Evolutionary conservation across 2,329 filamentous ascomycete genomes (phyloP), one percentile per base, ranked within the genome.

Genomic region (Fusarium sp.): DNA sequence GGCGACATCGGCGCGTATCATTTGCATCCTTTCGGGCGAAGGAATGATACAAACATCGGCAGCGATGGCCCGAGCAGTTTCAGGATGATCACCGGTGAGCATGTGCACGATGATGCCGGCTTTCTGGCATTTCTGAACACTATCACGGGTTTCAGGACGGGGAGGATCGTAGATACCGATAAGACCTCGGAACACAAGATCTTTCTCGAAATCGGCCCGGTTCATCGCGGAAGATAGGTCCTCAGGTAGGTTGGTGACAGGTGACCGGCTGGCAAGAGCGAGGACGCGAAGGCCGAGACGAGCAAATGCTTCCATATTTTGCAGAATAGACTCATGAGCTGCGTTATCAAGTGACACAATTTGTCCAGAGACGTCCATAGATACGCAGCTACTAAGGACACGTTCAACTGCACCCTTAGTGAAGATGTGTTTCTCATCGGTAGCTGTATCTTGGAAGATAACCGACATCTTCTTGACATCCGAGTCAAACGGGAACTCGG

Each of bases 391-490:
- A 14, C 87, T 84, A 7, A 92, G 79, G 13, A 92, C 84, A 28
- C 89, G 83, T 72, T 92, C 90, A 3, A 91, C 89, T 3, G 90
- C 90, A 52, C 88, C 89, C 74, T 89, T 90, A 55, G 87, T 89
- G 73, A 89, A 89, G 44, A 88, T 81, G 67, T 79, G 82, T 54
- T 80, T 81, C 45, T 81, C 76, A 26, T 78, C 76, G 2, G 76
- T 79, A 5, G 77, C 71, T 7, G 71, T 72, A 26, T 84, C 77
- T 51, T 84, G 76, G 76, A 90, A 91, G 48, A 92, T 88, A 31
- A 92, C 89, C 0, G 90, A 91, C 91, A 93, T 93, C 72, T 90
- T 91, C 82, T 93, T 93, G 65, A 93, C 86, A 58, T 87, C 87
- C 0, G 90, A 92, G 74, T 93, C 91, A 71, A 93, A 93, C 0